Base-by-base conservation (phyloP, 2,329 filamentous ascomycete species). In the Botrytis cinerea region DNA sequence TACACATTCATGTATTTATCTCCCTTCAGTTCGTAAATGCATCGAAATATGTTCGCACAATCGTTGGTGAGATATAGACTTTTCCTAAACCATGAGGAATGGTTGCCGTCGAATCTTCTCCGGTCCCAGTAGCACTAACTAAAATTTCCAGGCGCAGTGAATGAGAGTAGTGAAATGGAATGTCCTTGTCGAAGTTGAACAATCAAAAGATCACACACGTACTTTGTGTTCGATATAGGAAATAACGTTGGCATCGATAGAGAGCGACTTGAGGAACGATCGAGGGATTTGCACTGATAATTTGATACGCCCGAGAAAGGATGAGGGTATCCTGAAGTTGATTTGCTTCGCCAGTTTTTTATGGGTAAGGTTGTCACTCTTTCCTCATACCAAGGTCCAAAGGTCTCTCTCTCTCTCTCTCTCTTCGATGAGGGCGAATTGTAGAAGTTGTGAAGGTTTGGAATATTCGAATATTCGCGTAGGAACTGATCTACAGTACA, bases 11-110 rank as follows among this genome's bases (percentile, higher is more conserved):
- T 43, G 25, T 68, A 45, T 68, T 68, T 68, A 57, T 57, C 48
- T 68, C 25, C 35, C 35, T 25, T 32, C 10, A 22, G 18, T 43
- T 43, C 48, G 48, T 57, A 32, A 28, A 57, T 57, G 66, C 66
- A 68, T 68, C 66, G 66, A 68, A 28, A 43, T n/a, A 28, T n/a
- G 48, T 32, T 68, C 35, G 66, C 48, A 68, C 35, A n/a, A 57
- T 68, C 9, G 48, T 68, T 43, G 40, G 51, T 12, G 43, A 32
- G 38, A 32, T 32, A 10, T 7, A 43, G 25, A 38, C 66, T 43
- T 43, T 43, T 9, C 48, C 38, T 16, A 57, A 40, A 57, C 16
- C 66, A 43, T 45, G 32, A 68, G 9, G 48, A 57, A 57, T 57
- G n/a, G 16, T 25, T 43, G 35, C 48, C 20, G 48, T 25, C 40